Evolutionary conservation across 495 filamentous ascomycete species (phyloP).

Genomic region (Penicillium lividum): DNA sequence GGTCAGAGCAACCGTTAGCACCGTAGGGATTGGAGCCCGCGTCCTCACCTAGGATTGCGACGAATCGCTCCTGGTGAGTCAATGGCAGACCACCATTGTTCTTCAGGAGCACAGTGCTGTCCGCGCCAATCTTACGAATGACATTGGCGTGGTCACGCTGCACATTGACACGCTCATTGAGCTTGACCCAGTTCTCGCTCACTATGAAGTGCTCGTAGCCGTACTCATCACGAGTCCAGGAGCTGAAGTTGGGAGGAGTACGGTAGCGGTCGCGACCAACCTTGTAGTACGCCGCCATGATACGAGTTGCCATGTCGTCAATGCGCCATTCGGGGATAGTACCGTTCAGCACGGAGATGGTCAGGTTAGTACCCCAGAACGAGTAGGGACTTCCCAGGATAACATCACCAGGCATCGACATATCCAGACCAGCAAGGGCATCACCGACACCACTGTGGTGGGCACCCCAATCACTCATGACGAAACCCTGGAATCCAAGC

Average conservation of each 20-base stretch:
- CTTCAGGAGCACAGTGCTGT: constrained; percentile 86
- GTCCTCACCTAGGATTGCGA: constrained; percentile 84
- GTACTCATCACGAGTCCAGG: constrained; percentile 78
- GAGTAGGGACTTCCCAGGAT: constrained; percentile 68
- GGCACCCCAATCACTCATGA: constrained; percentile 88
- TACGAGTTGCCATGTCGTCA: constrained; percentile 90
- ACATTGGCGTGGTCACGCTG: constrained; percentile 68
- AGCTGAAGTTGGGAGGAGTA: constrained; percentile 79
- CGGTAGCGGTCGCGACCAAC: constrained; percentile 67
- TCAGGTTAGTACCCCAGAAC: constrained; percentile 87
- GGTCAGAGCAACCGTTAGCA: constrained; percentile 83
- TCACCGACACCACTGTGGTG: constrained; percentile 80
- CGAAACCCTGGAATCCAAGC: constrained; percentile 91
- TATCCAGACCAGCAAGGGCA: constrained; percentile 85
- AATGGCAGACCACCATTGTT: constrained; percentile 78
- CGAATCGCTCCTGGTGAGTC: constrained; percentile 67
- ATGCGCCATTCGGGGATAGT: constrained; percentile 88
- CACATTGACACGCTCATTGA: constrained; percentile 88
- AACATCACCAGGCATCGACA: constrained; percentile 93
- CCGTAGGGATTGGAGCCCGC: constrained; percentile 75
- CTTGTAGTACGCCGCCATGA: constrained; percentile 93
- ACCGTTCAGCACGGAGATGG: constrained; percentile 83
- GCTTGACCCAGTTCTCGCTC: constrained; percentile 58
- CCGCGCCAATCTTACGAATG: constrained; percentile 73
- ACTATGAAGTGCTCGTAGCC: constrained; percentile 66